Evolutionary conservation across 2,329 filamentous ascomycete species (phyloP).

Genomic region (Piedraia hortae): DNA sequence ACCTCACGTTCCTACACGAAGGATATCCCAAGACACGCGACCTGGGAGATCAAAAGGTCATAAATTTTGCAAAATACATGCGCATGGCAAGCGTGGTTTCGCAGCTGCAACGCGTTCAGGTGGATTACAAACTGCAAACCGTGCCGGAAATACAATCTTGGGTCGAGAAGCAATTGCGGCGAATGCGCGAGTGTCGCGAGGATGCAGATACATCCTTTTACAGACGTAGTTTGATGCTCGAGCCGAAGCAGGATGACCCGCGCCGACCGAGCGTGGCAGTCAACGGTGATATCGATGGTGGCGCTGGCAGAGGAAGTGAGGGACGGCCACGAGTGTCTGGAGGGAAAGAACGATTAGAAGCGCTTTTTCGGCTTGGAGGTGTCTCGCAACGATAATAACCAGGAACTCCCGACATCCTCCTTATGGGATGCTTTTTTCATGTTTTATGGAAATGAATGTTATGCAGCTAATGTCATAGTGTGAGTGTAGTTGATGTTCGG

Average conservation of each 20-base stretch:
- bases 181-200: slow-evolving; percentile 38
- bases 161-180: slow-evolving; percentile 56
- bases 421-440: too few relatives aligned
- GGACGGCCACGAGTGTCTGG: too few relatives aligned
- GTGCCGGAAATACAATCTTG: slow-evolving; percentile 78
- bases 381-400: too few relatives aligned
- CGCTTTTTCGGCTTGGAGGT: background rate
- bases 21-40: slow-evolving; percentile 71
- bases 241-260: slow-evolving; percentile 24
- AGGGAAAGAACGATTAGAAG: too few relatives aligned
- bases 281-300: too few relatives aligned
- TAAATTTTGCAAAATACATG: slow-evolving; percentile 95
- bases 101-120: slow-evolving; percentile 85
- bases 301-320: too few relatives aligned
- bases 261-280: slow-evolving; percentile 1
- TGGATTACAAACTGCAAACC: slow-evolving; percentile 61
- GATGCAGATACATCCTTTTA: slow-evolving; percentile 42
- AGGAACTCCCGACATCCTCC: too few relatives aligned
- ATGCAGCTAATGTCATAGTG: too few relatives aligned
- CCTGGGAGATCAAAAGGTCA: slow-evolving; percentile 38
- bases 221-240: slow-evolving; percentile 57
- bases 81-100: slow-evolving; percentile 88
- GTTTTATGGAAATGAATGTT: too few relatives aligned
- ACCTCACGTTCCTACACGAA: slow-evolving; percentile 84
- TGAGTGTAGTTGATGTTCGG: too few relatives aligned